Evolutionary conservation across 371 early-diverging fungal species (phyloP).

Genomic region (Mortierella sp.): DNA sequence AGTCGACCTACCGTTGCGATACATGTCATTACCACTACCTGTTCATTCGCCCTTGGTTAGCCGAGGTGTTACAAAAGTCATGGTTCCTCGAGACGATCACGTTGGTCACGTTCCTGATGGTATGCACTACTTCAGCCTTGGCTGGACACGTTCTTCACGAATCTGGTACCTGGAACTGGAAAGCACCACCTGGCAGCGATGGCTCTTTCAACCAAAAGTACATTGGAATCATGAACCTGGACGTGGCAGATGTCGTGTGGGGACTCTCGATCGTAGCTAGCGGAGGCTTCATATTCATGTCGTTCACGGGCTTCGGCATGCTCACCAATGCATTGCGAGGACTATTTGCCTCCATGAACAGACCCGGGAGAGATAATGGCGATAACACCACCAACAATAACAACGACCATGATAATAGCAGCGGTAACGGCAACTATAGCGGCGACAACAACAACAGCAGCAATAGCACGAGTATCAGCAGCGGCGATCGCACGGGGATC

Average conservation of each 20-base stretch:
- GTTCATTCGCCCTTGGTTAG: conserved; percentile 29
- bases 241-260: conserved; percentile 18
- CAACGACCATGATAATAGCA: too few species aligned
- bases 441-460: too few species aligned
- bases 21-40: conserved; percentile 47
- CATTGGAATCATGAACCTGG: conserved; percentile 6
- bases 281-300: conserved; percentile 17
- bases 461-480: too few species aligned
- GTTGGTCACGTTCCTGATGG: neutral
- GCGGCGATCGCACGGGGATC: too few species aligned
- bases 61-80: conserved; percentile 7
- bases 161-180: conserved; percentile 14
- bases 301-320: neutral
- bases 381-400: too few species aligned
- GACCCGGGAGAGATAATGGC: too few species aligned
- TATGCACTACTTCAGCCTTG: conserved; percentile 3
- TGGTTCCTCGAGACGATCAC: conserved; percentile 23
- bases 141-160: conserved; percentile 8
- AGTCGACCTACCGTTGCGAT: conserved; percentile 25
- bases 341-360: too few species aligned
- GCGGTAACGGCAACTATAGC: too few species aligned
- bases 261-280: neutral
- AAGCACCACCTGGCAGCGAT: too few species aligned
- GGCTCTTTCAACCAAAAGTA: neutral
- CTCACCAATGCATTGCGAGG: too few species aligned